Conservation (phyloP, 2,329 filamentous ascomycete genomes). For the Cladophialophora chaetospira region DNA sequence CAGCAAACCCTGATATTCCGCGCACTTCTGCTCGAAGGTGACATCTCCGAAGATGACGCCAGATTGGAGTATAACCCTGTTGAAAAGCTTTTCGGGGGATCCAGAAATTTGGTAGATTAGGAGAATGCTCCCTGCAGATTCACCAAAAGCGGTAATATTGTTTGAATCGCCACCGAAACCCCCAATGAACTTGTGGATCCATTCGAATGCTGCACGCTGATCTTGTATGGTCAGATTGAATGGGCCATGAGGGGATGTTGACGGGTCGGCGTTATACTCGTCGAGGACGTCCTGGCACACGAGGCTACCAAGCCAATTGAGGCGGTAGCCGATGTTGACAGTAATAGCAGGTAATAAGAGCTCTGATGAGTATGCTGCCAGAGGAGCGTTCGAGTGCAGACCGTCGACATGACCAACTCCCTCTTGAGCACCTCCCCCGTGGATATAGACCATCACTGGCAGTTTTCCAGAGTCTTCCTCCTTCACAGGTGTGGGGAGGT, state of each 20-base stretch:
- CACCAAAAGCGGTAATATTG: slow-evolving; percentile 45
- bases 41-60: slow-evolving; percentile 7
- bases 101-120: slow-evolving; percentile 23
- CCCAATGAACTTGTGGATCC: slow-evolving; percentile 44
- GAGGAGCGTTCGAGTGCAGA: slow-evolving; percentile 15
- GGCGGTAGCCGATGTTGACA: slow-evolving; percentile 37
- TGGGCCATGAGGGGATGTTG: slow-evolving; percentile 9
- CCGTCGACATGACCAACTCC: slow-evolving; percentile 27
- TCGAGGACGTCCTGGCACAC: slow-evolving; percentile 25
- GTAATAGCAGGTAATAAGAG: slow-evolving; percentile 32
- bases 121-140: slow-evolving; percentile 49
- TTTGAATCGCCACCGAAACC: slow-evolving; percentile 46
- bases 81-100: slow-evolving; percentile 5
- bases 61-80: slow-evolving; percentile 19
- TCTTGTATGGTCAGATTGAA: slow-evolving; percentile 51
- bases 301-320: slow-evolving; percentile 41
- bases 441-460: slow-evolving; percentile 24
- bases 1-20: slow-evolving; percentile 47
- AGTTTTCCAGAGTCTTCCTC: not conserved
- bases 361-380: slow-evolving; percentile 14
- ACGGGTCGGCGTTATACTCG: slow-evolving; percentile 13
- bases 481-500: not conserved
- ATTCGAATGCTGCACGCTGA: slow-evolving; percentile 42
- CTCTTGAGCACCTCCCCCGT: slow-evolving; percentile 24
- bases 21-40: slow-evolving; percentile 40